Base-by-base conservation (phyloP, 371 early-diverging fungal species). In the Blakeslea trispora region DNA sequence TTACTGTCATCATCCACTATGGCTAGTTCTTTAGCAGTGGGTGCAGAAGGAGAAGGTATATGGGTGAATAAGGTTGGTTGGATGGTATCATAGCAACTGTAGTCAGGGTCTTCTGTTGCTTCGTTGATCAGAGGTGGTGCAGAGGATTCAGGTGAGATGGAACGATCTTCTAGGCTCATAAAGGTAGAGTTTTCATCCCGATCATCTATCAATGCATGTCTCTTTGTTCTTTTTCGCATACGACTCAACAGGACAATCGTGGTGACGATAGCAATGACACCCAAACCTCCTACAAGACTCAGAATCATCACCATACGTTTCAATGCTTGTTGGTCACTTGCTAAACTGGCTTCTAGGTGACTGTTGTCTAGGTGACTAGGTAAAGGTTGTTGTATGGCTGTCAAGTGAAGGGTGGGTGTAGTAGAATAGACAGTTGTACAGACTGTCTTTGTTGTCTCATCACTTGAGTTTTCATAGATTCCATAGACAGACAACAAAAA, bases 21-120 rank as follows among this genome's bases (percentile, higher is more conserved):
- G 3, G 56, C 63, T 24, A 70, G 49, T 55, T 70, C 70, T 49
- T 70, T 70, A 8, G 66, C 70, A 0, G 70, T 58, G 0, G 70
- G 70, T 19, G 70, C 70, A n/a, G 70, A 70, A 32, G 70, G 70
- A 2, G 60, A 35, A 10, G 58, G 58, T 2, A 35, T 69, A 37
- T 37, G 37, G 37, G 14, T 9, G 9, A n/a, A n/a, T n/a, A n/a
- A n/a, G n/a, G n/a, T n/a, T n/a, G n/a, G n/a, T n/a, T n/a, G n/a
- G n/a, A n/a, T n/a, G n/a, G n/a, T n/a, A n/a, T n/a, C n/a, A n/a
- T n/a, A n/a, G n/a, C n/a, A n/a, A n/a, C n/a, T n/a, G n/a, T n/a
- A n/a, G n/a, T n/a, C n/a, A n/a, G n/a, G n/a, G n/a, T n/a, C n/a
- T 11, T 37, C 37, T 48, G 41, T 42, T 34, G 14, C 15, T 19